phyloP scores from a whole-genome alignment of 2,329 filamentous ascomycete species.

The Paracoccidioides brasiliensis region DNA sequence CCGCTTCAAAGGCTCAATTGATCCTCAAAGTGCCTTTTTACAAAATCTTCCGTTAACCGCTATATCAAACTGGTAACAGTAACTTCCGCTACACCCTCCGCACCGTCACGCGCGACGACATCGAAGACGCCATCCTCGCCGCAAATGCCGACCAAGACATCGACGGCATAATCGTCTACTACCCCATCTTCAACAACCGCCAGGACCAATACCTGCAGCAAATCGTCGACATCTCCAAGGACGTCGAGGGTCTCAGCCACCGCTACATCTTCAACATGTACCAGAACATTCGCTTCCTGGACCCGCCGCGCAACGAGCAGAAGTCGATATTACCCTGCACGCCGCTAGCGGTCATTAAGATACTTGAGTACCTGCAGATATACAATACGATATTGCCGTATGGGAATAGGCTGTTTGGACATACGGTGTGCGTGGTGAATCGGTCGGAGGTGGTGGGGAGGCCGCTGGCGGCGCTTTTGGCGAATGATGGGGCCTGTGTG shows the following conservation, averaged over 20 bases:
- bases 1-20: not conserved
- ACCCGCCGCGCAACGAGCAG: constrained; percentile 48
- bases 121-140: constrained; percentile 76
- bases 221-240: constrained; percentile 77
- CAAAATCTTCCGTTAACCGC: constrained; percentile 3
- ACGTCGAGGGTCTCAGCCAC: constrained; percentile 90
- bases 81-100: constrained; percentile 83
- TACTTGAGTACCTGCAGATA: constrained; percentile 86
- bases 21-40: not conserved
- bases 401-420: constrained; percentile 83
- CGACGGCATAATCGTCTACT: constrained; percentile 94
- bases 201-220: constrained; percentile 96
- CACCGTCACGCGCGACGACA: constrained; percentile 68
- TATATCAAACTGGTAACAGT: constrained; percentile 33
- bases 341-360: constrained; percentile 90
- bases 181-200: constrained; percentile 82
- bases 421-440: constrained; percentile 93
- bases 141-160: constrained; percentile 68
- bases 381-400: constrained; percentile 92
- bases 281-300: constrained; percentile 90
- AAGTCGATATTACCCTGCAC: constrained; percentile 95
- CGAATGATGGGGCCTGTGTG: constrained; percentile 90
- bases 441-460: constrained; percentile 89
- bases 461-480: constrained; percentile 79
- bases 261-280: constrained; percentile 99